phyloP scores from a whole-genome alignment of 345 rosid genomes.

The Chamaenerion angustifolium region DNA sequence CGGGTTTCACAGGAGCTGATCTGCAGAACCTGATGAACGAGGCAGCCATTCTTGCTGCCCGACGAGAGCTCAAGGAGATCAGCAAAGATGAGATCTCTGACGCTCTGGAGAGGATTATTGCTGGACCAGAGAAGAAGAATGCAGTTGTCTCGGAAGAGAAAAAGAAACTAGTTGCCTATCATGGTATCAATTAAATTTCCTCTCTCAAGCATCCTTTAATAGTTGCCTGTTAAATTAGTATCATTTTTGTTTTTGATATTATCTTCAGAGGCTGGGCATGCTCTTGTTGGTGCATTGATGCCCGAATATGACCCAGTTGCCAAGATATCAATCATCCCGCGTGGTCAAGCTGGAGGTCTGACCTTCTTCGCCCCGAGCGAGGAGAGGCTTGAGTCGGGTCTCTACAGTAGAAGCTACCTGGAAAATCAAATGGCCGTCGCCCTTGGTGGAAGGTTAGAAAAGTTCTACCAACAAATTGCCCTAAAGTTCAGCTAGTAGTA shows the following conservation, averaged over 20 bases:
- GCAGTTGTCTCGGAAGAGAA: constrained; percentile 91
- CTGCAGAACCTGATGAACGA: constrained; percentile 95
- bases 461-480: neutral
- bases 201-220: too few relatives aligned
- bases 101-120: constrained; percentile 95
- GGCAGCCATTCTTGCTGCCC: constrained; percentile 94
- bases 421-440: constrained; percentile 99
- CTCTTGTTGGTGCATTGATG: constrained; percentile 91
- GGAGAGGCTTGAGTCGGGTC: constrained; percentile 93
- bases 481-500: too few relatives aligned
- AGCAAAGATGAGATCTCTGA: constrained; percentile 96
- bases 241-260: too few relatives aligned
- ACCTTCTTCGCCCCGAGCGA: constrained; percentile 95
- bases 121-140: constrained; percentile 98
- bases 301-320: constrained; percentile 96
- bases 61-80: constrained; percentile 94
- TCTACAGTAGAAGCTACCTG: constrained; percentile 90
- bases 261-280: constrained; percentile 90
- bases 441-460: constrained; percentile 86
- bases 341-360: constrained; percentile 97
- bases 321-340: constrained; percentile 91
- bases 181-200: constrained; percentile 52
- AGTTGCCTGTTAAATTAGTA: too few relatives aligned
- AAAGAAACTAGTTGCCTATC: constrained; percentile 86
- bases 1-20: constrained; percentile 94